Base-by-base conservation (phyloP, 495 filamentous ascomycete genomes). In the Annulohypoxylon stygium region DNA sequence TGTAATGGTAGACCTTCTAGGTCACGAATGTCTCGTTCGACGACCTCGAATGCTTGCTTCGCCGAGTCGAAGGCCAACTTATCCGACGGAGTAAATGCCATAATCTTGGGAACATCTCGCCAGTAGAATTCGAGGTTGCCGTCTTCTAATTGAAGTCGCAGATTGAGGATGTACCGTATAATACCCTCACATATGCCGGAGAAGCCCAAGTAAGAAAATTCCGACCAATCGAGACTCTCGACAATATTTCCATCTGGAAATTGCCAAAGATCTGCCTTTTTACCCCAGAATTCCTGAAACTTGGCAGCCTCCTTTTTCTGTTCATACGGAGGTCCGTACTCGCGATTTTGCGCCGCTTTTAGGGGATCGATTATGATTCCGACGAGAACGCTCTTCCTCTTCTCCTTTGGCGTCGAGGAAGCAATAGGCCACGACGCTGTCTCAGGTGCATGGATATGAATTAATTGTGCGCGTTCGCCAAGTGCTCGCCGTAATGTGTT, bases 261-360 rank as follows among this genome's bases (percentile, higher is more conserved):
- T 37, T 92, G 89, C 74, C 92, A 86, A 16, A 93, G 83, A 65
- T 93, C 92, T 11, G 92, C 83, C 75, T 91, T 92, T 3, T 91
- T 86, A 6, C 91, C 92, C 92, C 92, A 94, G 76, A 94, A 93
- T 33, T 86, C 83, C n/a, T 90, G 89, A 69, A 92, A 94, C 25
- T 81, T 83, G 7, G 88, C 87, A 36, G 91, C 88, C 71, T 89
- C 87, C 63, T 88, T 86, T 77, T 90, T 93, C 54, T 93, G 86
- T 78, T 97, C 93, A 3, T 93, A 93, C 0, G 90, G 78, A 2
- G 96, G 96, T 2, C 96, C 96, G 75, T 93, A 91, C 74, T 99
- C 96, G 48, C 97, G 90, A 20, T 87, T 83, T 20, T 94, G 90
- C 50, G 86, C 81, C 60, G 90, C 88, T 73, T 94, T 92, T 9